phyloP scores from a whole-genome alignment of 2,329 filamentous ascomycete species.

The Pestalotiopsis sp. region DNA sequence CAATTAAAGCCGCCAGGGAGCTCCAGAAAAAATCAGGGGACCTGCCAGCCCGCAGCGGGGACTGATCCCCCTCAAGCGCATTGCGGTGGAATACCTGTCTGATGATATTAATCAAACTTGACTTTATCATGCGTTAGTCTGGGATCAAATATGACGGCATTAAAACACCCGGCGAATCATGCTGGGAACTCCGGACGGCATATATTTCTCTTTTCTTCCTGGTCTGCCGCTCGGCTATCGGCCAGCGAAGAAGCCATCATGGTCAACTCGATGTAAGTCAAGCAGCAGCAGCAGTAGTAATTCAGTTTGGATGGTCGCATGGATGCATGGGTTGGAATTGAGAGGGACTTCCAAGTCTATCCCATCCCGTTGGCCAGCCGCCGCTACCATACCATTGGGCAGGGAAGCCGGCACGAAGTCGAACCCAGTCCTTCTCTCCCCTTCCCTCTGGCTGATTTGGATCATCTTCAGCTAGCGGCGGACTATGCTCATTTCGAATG shows the following conservation, averaged over 20 bases:
- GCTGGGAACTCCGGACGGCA: neutral
- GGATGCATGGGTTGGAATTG: neutral
- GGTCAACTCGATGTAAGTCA: neutral
- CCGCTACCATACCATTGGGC: neutral
- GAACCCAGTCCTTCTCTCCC: neutral
- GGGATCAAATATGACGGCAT: neutral
- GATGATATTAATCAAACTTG: slow-evolving; percentile 7
- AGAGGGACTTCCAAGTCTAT: neutral
- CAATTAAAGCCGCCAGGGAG: neutral
- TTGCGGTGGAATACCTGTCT: neutral
- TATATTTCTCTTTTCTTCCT: neutral
- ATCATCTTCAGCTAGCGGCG: slow-evolving; percentile 9
- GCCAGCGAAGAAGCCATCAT: neutral
- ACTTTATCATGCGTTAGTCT: slow-evolving; percentile 2
- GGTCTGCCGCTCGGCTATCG: neutral
- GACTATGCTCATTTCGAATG: slow-evolving; percentile 6
- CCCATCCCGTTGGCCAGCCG: too few species aligned
- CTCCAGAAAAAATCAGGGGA: slow-evolving; percentile 5
- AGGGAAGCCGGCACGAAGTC: neutral
- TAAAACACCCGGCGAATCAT: neutral
- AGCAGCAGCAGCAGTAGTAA: neutral
- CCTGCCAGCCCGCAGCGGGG: slow-evolving; percentile 4
- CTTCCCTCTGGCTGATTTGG: slow-evolving; percentile 9
- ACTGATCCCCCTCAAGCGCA: neutral
- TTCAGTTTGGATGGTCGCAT: neutral